These are phyloP conservation scores for Beauveria sp. DNA, from an alignment of 2,329 filamentous ascomycete species.

Conservation along the genomic window DNA sequence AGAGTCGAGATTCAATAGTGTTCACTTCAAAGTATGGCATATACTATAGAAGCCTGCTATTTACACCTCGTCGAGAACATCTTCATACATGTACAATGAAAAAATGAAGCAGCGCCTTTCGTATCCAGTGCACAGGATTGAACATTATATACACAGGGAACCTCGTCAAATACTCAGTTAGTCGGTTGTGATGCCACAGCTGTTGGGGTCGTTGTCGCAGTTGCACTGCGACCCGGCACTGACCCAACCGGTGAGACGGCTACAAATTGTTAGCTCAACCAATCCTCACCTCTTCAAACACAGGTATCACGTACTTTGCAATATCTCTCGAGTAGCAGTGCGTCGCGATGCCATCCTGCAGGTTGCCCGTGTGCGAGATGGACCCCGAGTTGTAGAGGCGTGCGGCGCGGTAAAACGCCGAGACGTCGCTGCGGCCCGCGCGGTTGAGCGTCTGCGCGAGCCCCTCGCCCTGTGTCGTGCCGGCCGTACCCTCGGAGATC, in stretches of 20 bases:
- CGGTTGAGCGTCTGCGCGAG: conserved; percentile 30
- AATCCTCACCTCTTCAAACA: neutral
- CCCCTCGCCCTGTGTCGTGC: conserved; percentile 34
- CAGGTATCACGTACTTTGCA: conserved; percentile 21
- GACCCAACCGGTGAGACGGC: conserved; percentile 17
- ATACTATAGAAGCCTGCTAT: neutral
- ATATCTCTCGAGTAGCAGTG: conserved; percentile 44
- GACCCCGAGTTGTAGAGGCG: conserved; percentile 43
- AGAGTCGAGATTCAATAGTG: too few species aligned
- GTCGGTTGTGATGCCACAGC: conserved; percentile 13
- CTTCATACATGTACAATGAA: neutral
- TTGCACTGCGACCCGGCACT: conserved; percentile 14
- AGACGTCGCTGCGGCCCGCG: conserved; percentile 22
- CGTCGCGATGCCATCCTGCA: conserved; percentile 35
- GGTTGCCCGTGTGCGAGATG: conserved; percentile 25
- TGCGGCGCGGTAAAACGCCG: conserved; percentile 38
- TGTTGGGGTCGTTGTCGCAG: conserved; percentile 16
- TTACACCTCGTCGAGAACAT: neutral
- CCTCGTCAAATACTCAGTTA: neutral
- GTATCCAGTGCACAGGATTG: neutral
- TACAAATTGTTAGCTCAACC: neutral
- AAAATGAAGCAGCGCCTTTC: neutral
- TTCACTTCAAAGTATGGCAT: too few species aligned
- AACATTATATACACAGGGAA: neutral
- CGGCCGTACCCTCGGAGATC: conserved; percentile 33